phyloP scores from a whole-genome alignment of 345 rosid species.

The Citrus trifoliata region DNA sequence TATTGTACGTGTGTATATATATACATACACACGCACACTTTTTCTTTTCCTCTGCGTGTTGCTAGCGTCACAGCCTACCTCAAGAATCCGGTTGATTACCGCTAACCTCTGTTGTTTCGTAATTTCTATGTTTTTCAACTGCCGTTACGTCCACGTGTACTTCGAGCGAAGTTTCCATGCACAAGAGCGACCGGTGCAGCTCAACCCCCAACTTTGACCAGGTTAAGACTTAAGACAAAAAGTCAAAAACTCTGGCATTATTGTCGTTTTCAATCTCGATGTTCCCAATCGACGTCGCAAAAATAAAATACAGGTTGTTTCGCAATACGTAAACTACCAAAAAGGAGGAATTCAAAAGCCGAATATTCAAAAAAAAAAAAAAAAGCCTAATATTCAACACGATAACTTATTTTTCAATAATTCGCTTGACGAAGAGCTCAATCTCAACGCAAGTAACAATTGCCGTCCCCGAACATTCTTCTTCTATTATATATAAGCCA shows the following conservation, averaged over 20 bases:
- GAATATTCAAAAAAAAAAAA: too few relatives aligned
- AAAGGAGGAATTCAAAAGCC: not conserved
- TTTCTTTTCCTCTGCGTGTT: not conserved
- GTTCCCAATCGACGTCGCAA: not conserved
- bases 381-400: not conserved
- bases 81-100: not conserved
- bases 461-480: not conserved
- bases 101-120: not conserved
- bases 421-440: not conserved
- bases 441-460: not conserved
- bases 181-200: not conserved
- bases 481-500: not conserved
- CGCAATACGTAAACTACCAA: not conserved
- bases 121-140: not conserved
- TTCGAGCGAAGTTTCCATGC: not conserved
- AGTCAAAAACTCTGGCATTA: not conserved
- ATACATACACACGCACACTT: too few relatives aligned
- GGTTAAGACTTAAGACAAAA: not conserved
- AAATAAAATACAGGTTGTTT: not conserved
- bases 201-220: conserved; percentile 5
- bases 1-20: too few relatives aligned
- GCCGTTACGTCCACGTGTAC: not conserved
- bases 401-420: not conserved
- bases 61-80: not conserved
- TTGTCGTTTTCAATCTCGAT: not conserved